Evolutionary conservation across 1,284 basidiomycete genomes (phyloP), one percentile per base, ranked within the genome.

Genomic region (Schizopora paradoxa): DNA sequence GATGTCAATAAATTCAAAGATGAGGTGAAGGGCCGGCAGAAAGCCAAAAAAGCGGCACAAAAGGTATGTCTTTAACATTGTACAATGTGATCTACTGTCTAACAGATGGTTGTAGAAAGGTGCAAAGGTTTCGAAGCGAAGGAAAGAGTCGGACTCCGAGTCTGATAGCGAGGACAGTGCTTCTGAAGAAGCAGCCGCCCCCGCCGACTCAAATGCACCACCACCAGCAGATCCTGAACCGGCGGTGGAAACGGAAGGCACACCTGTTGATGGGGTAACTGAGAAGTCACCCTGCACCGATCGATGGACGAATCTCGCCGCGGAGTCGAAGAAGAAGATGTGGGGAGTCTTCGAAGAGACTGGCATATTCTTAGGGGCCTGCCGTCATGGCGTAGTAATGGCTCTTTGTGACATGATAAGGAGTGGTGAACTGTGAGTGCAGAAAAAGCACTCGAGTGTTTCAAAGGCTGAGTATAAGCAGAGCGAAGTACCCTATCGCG

Each of bases 1-100:
- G 23, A 56, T 7, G 60, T 63, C 0, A 54, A 63, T 40, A 18
- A 7, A 2, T 63, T 56, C 49, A 53, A 59, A 33, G 18, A 56
- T 41, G 52, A 55, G 16, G 52, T 55, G 10, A 48, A 49, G 41
- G 6, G 41, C 13, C 43, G 37, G 23, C n/a, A 25, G 14, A n/a
- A 33, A 31, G 14, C 14, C 13, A 38, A 14, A n/a, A n/a, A n/a
- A n/a, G n/a, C n/a, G n/a, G n/a, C n/a, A n/a, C n/a, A n/a, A n/a
- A n/a, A n/a, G n/a, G n/a, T n/a, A n/a, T n/a, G n/a, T n/a, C n/a
- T n/a, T n/a, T n/a, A n/a, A n/a, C n/a, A n/a, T n/a, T n/a, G n/a
- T 31, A 31, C 14, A 10, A 10, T 10, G 8, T 14, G 14, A 31
- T 14, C 8, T 19, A 10, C 35, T 37, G 35, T n/a, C 35, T 13